phyloP scores from a whole-genome alignment of 1,284 basidiomycete genomes.

The Irpex sp. region DNA sequence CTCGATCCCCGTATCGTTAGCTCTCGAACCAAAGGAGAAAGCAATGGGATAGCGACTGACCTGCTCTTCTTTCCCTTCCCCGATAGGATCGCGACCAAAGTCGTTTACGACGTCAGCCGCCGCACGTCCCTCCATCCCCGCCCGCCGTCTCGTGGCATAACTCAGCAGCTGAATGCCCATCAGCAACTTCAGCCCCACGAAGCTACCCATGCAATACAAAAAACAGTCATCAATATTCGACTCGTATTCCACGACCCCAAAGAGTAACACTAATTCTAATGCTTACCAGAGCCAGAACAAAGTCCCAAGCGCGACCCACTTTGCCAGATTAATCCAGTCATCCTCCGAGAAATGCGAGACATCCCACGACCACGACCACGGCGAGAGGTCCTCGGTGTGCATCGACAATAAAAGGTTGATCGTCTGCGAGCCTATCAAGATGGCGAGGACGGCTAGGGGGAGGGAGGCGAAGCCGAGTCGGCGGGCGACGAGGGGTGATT shows the following conservation, averaged over 20 bases:
- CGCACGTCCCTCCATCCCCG: conserved; percentile 74
- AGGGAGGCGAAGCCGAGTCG: conserved; percentile 92
- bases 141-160: conserved; percentile 73
- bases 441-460: conserved; percentile 88
- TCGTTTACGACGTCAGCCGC: conserved; percentile 75
- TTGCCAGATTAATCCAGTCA: conserved; percentile 52
- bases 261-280: too few relatives aligned
- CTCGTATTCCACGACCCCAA: too few relatives aligned
- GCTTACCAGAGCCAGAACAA: conserved; percentile 81
- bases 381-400: conserved; percentile 36
- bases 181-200: conserved; percentile 84
- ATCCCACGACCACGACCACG: conserved; percentile 41
- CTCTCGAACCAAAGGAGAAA: neutral
- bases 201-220: conserved; percentile 36
- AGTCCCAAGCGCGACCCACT: conserved; percentile 62
- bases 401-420: conserved; percentile 57
- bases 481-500: conserved; percentile 91
- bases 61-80: conserved; percentile 82
- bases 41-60: conserved; percentile 36
- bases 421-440: conserved; percentile 86
- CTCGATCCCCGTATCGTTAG: neutral
- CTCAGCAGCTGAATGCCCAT: conserved; percentile 84
- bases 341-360: conserved; percentile 36
- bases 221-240: too few relatives aligned
- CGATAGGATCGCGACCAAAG: conserved; percentile 82